phyloP scores from a whole-genome alignment of 371 early-diverging fungal species.

The Mortierella sp. region DNA sequence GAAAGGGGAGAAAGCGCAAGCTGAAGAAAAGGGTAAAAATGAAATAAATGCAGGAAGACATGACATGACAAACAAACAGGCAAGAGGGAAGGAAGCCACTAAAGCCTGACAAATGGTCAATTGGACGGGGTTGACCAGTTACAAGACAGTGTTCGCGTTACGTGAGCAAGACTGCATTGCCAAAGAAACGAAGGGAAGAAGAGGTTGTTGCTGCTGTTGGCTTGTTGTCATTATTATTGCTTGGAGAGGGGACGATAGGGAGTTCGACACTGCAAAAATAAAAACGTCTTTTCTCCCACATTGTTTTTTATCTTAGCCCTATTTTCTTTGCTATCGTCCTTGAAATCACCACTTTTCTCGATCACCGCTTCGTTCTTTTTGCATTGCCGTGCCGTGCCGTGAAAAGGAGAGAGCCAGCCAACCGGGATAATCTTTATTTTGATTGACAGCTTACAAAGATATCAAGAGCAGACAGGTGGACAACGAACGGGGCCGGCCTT shows the following conservation, averaged over 20 bases:
- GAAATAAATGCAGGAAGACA: neutral
- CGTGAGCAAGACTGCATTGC: constrained; percentile 26
- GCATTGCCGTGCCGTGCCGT: too few species aligned
- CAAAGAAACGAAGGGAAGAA: neutral
- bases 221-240: neutral
- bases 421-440: too few species aligned
- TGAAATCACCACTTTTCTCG: too few species aligned
- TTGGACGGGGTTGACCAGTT: neutral
- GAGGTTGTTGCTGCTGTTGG: neutral
- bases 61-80: neutral
- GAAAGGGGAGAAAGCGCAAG: too few species aligned
- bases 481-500: too few species aligned
- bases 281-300: too few species aligned
- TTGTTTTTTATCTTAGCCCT: neutral
- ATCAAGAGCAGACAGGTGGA: too few species aligned
- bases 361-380: too few species aligned
- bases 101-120: neutral
- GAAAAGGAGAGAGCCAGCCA: too few species aligned
- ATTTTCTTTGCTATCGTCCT: neutral
- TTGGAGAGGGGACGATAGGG: neutral
- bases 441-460: too few species aligned
- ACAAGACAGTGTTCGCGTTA: constrained; percentile 13
- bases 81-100: neutral
- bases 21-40: neutral
- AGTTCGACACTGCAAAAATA: neutral